phyloP scores from a whole-genome alignment of 139 green algal genomes.

The Micractinium conductrix region DNA sequence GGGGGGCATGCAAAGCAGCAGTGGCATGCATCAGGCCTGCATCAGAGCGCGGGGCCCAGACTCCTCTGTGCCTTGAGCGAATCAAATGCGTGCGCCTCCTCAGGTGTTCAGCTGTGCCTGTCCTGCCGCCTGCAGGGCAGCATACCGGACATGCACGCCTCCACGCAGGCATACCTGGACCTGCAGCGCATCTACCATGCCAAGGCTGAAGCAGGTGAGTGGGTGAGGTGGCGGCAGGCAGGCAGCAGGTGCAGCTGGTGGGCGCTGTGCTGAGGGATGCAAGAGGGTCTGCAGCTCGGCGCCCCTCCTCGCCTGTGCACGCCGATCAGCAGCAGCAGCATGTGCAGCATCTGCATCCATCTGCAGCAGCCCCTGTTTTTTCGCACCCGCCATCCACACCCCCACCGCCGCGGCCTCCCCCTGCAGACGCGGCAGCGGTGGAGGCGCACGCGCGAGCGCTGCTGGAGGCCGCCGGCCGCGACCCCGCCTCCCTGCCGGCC shows the following conservation, averaged over 20 bases:
- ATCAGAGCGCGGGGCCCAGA: no score
- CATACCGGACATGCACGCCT: slow-evolving; percentile 96
- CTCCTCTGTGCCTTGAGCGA: no score
- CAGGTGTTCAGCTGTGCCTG: no score
- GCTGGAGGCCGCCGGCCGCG: slow-evolving; percentile 59
- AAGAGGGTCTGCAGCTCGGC: neutral
- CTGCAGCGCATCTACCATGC: slow-evolving; percentile 89
- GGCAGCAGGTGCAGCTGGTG: neutral
- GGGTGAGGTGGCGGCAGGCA: neutral
- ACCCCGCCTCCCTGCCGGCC: slow-evolving; percentile 51
- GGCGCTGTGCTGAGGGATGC: neutral
- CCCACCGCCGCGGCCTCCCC: no score
- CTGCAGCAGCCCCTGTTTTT: no score
- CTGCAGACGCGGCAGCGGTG: slow-evolving; percentile 71
- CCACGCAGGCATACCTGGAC: slow-evolving; percentile 88
- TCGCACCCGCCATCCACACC: no score
- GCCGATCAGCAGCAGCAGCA: no score
- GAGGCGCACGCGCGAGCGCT: slow-evolving; percentile 60
- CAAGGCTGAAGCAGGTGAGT: slow-evolving; percentile 65
- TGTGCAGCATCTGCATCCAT: no score
- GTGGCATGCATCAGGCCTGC: no score
- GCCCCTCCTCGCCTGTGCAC: neutral
- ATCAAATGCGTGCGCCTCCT: no score
- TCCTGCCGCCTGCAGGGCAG: slow-evolving; percentile 74
- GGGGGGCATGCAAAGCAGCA: no score